Base-by-base conservation (phyloP, 768 basidiomycete genomes). In the Termitomyces sp. region DNA sequence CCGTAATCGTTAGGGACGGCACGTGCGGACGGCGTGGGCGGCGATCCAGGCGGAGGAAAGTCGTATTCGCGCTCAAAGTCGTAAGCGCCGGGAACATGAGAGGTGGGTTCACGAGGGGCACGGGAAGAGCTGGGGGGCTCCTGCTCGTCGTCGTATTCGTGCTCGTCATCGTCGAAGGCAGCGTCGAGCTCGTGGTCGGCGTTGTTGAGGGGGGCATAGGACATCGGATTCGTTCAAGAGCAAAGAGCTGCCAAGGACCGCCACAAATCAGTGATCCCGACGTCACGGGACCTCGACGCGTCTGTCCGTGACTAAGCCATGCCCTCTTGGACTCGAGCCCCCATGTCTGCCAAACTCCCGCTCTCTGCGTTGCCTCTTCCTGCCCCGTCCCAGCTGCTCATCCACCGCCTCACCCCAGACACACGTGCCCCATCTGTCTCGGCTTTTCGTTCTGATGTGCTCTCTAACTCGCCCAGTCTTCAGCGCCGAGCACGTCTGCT, bases 1-100 rank as follows among this genome's bases (percentile, higher is more conserved):
- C 90, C 89, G 57, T 73, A 76, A 64, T 85, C 78, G 61, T 88
- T 88, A 0, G 87, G 86, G 21, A 82, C 72, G 5, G 86, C 86
- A 42, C 69, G 57, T 0, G 80, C 62, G 6, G 87, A 79, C 0
- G 79, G 82, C 1, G 73, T 69, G 1, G 90, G 89, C 0, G 91
- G 90, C 0, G 88, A 89, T 39, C 90, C 90, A 4, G 91, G 89
- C 1, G 91, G 91, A 1, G 89, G 89, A 37, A 74, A 77, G 61
- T 88, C 86, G 65, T 86, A 89, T 56, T 85, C 84, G 25, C 88
- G 77, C 68, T 94, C 91, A 67, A 93, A 94, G 68, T 93, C 88
- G 70, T 91, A 91, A 2, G 73, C 69, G 27, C 79, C 80, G 14
- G 80, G 75, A 28, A 75, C 66, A 43, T 71, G 12, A 16, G 39